These are phyloP conservation scores for Psilocybe cyanescens DNA, from an alignment of 768 basidiomycete species.

Conservation along the genomic window DNA sequence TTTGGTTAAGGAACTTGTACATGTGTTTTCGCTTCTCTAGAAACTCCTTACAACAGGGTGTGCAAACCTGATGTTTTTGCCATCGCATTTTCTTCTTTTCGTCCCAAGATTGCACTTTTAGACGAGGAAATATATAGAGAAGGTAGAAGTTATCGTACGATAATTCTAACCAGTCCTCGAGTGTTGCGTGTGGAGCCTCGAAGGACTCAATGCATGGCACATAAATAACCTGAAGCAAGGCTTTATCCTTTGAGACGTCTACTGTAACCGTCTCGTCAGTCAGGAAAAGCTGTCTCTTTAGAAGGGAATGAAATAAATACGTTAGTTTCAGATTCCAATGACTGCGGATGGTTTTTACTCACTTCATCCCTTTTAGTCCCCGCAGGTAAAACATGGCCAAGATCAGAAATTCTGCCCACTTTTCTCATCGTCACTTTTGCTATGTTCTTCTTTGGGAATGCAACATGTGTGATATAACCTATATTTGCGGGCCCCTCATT, in stretches of 20 bases:
- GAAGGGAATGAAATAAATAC: not conserved
- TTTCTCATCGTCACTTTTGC: slow-evolving; percentile 37
- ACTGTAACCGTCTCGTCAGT: slow-evolving; percentile 49
- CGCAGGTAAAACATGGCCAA: slow-evolving; percentile 42
- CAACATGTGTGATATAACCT: slow-evolving; percentile 50
- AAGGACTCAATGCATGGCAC: slow-evolving; percentile 44
- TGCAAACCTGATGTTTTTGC: slow-evolving; percentile 48
- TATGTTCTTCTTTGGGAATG: slow-evolving; percentile 21
- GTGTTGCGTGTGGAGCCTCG: slow-evolving; percentile 22
- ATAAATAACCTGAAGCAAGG: slow-evolving; percentile 52
- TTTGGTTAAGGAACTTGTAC: slow-evolving; percentile 36
- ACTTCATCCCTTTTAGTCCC: slow-evolving; percentile 62
- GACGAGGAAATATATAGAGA: slow-evolving; percentile 50
- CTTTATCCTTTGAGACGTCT: slow-evolving; percentile 23
- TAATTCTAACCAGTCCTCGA: slow-evolving; percentile 50
- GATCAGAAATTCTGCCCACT: slow-evolving; percentile 53
- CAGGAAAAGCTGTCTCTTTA: slow-evolving; percentile 63
- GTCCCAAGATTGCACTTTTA: slow-evolving; percentile 42
- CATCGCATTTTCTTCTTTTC: slow-evolving; percentile 33
- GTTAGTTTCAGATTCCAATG: no score
- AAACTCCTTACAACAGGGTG: slow-evolving; percentile 40
- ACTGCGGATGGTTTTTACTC: slow-evolving; percentile 7
- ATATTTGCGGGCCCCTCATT: slow-evolving; percentile 56
- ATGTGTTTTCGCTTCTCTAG: slow-evolving; percentile 31
- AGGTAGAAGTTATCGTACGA: slow-evolving; percentile 65